Percentiles rank a stretch among this genome's conserved stretches.
These are phyloP conservation scores for Metschnikowia colocasiae DNA, from an alignment of 805 yeast genomes.

Conservation along the genomic window DNA sequence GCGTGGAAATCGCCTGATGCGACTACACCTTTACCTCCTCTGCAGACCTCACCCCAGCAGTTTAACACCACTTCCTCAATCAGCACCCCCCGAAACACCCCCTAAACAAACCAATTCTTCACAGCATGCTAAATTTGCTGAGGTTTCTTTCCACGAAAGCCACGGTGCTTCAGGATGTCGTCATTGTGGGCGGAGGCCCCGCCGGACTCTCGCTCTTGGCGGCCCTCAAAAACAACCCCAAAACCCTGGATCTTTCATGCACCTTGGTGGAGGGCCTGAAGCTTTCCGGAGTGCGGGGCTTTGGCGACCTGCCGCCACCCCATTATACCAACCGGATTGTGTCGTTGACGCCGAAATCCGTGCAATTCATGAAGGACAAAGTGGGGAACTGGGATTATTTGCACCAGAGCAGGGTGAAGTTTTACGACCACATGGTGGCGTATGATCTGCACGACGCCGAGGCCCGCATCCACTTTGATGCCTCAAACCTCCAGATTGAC, in stretches of 20 bases:
- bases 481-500: slow-evolving; percentile 38
- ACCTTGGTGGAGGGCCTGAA: slow-evolving; percentile 72
- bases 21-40: background rate
- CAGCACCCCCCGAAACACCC: background rate
- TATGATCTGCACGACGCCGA: slow-evolving; percentile 73
- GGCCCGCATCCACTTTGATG: slow-evolving; percentile 69
- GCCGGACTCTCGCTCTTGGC: slow-evolving; percentile 89
- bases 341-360: slow-evolving; percentile 79
- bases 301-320: slow-evolving; percentile 43
- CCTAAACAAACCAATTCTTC: background rate
- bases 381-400: slow-evolving; percentile 78
- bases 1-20: background rate
- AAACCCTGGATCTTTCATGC: slow-evolving; percentile 56
- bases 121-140: slow-evolving; percentile 9
- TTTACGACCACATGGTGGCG: slow-evolving; percentile 77
- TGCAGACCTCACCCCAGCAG: no score
- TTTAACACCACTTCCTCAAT: background rate
- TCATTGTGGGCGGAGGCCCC: slow-evolving; percentile 95
- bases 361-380: slow-evolving; percentile 52
- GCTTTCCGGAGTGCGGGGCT: slow-evolving; percentile 48
- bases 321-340: slow-evolving; percentile 75
- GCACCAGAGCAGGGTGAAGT: slow-evolving; percentile 65
- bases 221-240: slow-evolving; percentile 67
- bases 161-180: slow-evolving; percentile 51
- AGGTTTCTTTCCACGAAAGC: slow-evolving; percentile 13